Evolutionary conservation across 1,284 basidiomycete species (phyloP).

Genomic region (Sporisorium exsertum): DNA sequence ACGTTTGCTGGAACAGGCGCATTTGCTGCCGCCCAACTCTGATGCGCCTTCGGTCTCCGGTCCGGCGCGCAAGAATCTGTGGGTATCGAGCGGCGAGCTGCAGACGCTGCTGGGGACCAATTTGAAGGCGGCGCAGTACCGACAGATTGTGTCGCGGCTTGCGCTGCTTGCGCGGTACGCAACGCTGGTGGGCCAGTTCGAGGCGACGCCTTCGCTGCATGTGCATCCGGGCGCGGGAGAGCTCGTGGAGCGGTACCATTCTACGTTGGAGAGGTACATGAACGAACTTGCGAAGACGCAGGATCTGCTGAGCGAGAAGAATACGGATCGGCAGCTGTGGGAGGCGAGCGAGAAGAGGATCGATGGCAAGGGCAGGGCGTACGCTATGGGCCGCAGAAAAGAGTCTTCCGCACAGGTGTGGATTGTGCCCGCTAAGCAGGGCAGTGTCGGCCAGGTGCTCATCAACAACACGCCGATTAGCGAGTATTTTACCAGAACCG

Average conservation of each 20-base stretch:
- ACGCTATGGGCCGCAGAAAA: constrained; percentile 60
- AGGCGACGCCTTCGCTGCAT: not conserved
- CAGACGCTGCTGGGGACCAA: constrained; percentile 74
- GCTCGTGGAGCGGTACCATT: constrained; percentile 44
- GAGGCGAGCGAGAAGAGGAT: constrained; percentile 14
- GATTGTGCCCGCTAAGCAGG: constrained; percentile 82
- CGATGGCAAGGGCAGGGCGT: constrained; percentile 54
- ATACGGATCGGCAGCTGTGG: constrained; percentile 30
- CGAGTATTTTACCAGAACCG: constrained; percentile 81
- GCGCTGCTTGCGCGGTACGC: constrained; percentile 80
- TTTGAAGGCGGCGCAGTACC: constrained; percentile 80
- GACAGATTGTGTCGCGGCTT: constrained; percentile 77
- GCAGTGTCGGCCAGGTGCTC: constrained; percentile 74
- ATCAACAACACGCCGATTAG: constrained; percentile 85
- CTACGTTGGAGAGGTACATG: constrained; percentile 53
- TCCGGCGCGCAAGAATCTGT: constrained; percentile 67
- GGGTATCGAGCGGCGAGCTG: constrained; percentile 78
- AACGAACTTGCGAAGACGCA: constrained; percentile 45
- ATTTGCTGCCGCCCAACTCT: constrained; percentile 82
- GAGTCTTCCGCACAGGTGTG: constrained; percentile 76
- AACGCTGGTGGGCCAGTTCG: constrained; percentile 69
- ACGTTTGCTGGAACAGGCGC: constrained; percentile 75
- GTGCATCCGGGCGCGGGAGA: not conserved
- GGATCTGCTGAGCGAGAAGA: constrained; percentile 26
- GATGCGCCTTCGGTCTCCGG: constrained; percentile 70